Base-by-base conservation (phyloP, 768 basidiomycete species). In the Lactarius quietus region DNA sequence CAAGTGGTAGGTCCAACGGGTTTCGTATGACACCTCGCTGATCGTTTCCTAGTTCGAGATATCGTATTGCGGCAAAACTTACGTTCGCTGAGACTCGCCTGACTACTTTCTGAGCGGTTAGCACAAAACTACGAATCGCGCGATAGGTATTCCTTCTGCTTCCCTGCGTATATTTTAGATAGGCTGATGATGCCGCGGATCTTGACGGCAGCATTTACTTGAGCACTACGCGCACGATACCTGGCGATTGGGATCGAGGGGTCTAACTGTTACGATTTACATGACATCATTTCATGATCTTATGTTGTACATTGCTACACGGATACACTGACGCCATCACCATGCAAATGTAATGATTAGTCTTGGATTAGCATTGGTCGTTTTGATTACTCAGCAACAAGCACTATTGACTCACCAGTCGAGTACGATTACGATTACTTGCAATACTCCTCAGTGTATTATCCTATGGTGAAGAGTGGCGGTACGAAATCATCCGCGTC, bases 401-500 rank as follows among this genome's bases (percentile, higher is more conserved):
- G 33, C 18, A 43, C 33, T n/a, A 58, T 58, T 58, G 36, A 58
- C 41, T 58, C 48, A 12, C 43, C 9, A 35, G 17, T 29, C 43
- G 9, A n/a, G 33, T n/a, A 17, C 26, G 20, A 41, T 3, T 41
- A 33, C 53, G 41, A 35, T 28, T n/a, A 55, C 56, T 20, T 23
- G n/a, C 33, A 58, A 38, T n/a, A 53, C 57, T 57, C 36, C 51
- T 29, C 48, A 41, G 29, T 48, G n/a, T 28, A 31, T 39, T 29
- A 6, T 23, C 12, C n/a, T 28, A 83, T 83, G 82, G 69, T 67
- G 23, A 84, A 85, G 69, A 70, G 76, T n/a, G n/a, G n/a, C 12
- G 72, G 74, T 20, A 17, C 57, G 61, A 93, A 91, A 73, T 90
- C 90, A 3, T 95, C 93, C 5, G 93, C 94, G 28, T 81, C 87